Evolutionary conservation across 306 rosid species (phyloP).

Genomic region (Castanea crenata): DNA sequence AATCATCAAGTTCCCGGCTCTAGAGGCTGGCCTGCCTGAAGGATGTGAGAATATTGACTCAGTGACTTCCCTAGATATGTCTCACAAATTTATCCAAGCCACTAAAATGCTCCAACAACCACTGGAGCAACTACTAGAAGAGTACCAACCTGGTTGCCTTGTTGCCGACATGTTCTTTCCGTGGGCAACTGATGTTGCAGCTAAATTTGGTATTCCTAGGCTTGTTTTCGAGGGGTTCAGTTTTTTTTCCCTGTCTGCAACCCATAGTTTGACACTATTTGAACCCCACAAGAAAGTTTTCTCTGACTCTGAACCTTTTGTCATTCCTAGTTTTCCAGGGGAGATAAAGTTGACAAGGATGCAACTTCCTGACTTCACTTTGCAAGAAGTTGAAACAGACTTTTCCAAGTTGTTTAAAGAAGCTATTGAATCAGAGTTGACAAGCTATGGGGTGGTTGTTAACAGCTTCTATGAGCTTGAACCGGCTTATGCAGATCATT

Average conservation of each 20-base stretch:
- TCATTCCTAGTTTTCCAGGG: slow-evolving; percentile 33
- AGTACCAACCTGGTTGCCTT: slow-evolving; percentile 28
- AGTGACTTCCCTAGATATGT: not conserved
- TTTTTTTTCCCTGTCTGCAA: slow-evolving; percentile 21
- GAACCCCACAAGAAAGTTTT: slow-evolving; percentile 21
- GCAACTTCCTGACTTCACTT: not conserved
- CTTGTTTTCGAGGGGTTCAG: slow-evolving; percentile 33
- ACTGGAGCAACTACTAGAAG: slow-evolving; percentile 5
- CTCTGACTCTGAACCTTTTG: slow-evolving; percentile 25
- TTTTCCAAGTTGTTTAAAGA: not conserved
- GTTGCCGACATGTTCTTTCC: slow-evolving; percentile 30
- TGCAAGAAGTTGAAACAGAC: slow-evolving; percentile 5
- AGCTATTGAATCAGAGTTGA: not conserved
- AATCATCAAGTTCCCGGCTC: slow-evolving; percentile 25
- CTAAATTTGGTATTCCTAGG: slow-evolving; percentile 37
- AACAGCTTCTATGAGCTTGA: slow-evolving; percentile 39
- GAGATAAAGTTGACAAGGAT: slow-evolving; percentile 18
- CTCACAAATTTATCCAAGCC: slow-evolving; percentile 2
- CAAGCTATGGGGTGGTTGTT: slow-evolving; percentile 17
- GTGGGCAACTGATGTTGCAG: slow-evolving; percentile 30
- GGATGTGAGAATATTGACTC: slow-evolving; percentile 27
- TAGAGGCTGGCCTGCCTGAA: slow-evolving; percentile 25
- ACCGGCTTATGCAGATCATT: slow-evolving; percentile 22
- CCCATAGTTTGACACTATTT: not conserved
- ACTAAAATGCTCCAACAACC: not conserved